phyloP scores from a whole-genome alignment of 1,284 basidiomycete genomes.

The Ustilago cynodontis region DNA sequence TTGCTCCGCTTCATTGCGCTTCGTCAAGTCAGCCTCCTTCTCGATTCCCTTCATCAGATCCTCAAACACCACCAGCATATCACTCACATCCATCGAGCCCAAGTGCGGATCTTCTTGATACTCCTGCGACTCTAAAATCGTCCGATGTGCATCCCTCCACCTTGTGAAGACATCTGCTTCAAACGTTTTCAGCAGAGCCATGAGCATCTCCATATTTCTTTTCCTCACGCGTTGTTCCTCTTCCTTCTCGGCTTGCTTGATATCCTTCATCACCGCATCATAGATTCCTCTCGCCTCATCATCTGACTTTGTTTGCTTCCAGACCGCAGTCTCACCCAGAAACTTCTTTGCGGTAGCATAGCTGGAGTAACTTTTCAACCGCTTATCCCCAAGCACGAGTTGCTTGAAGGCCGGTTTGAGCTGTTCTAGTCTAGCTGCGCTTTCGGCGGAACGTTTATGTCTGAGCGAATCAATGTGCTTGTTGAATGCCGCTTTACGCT shows the following conservation, averaged over 20 bases:
- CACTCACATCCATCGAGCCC: conserved; percentile 49
- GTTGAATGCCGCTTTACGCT: conserved; percentile 86
- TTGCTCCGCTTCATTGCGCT: conserved; percentile 22
- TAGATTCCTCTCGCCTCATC: conserved; percentile 52
- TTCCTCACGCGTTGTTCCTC: conserved; percentile 37
- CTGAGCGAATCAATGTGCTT: conserved; percentile 68
- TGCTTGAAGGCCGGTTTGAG: conserved; percentile 53
- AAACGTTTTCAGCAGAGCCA: conserved; percentile 63
- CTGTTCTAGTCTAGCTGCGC: conserved; percentile 37
- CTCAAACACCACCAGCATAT: conserved; percentile 67
- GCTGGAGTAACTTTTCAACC: conserved; percentile 59
- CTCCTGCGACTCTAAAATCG: conserved; percentile 62
- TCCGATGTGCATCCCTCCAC: conserved; percentile 67
- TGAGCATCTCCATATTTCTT: conserved; percentile 61
- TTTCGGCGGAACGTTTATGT: conserved; percentile 51
- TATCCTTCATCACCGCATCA: conserved; percentile 49
- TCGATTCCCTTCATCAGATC: conserved; percentile 62
- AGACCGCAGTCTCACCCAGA: conserved; percentile 18
- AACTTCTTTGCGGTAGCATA: conserved; percentile 59
- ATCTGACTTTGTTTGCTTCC: conserved; percentile 46
- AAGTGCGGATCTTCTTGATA: conserved; percentile 56
- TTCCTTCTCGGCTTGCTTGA: conserved; percentile 45
- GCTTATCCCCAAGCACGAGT: conserved; percentile 22
- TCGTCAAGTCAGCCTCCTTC: conserved; percentile 42
- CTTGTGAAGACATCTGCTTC: conserved; percentile 64